These are phyloP conservation scores for Penicillium waksmanii DNA, from an alignment of 495 filamentous ascomycete genomes.

Conservation along the genomic window DNA sequence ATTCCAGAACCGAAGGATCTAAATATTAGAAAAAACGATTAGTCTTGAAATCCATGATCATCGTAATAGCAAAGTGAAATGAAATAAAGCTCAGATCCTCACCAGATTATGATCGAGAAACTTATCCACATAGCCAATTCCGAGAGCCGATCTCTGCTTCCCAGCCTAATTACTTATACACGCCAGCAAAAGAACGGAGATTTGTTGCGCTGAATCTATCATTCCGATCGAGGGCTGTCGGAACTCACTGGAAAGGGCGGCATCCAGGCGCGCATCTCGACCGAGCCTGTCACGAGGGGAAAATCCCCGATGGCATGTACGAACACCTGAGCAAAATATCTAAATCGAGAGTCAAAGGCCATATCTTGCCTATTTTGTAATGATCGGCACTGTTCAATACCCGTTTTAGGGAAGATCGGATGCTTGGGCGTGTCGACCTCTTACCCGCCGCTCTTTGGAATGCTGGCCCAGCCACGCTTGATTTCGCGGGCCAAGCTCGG, in stretches of 20 bases:
- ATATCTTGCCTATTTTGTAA: not conserved
- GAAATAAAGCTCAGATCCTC: not conserved
- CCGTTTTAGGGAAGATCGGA: not conserved
- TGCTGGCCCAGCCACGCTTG: conserved; percentile 5
- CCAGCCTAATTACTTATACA: conserved; percentile 1
- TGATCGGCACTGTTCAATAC: not conserved
- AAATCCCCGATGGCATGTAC: conserved; percentile 1
- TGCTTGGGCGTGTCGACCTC: conserved; percentile 1
- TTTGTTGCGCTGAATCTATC: not conserved
- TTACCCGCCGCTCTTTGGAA: conserved; percentile 3
- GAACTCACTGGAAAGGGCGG: conserved; percentile 3
- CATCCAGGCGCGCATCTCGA: not conserved
- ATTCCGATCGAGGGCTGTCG: conserved; percentile 6
- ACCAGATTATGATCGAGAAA: conserved; percentile 2
- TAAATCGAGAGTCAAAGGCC: not conserved
- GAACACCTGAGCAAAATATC: not conserved
- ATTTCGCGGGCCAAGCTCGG: not conserved
- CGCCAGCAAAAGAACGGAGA: not conserved
- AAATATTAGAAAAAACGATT: not conserved
- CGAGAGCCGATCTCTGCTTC: not conserved
- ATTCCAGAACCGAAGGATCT: not conserved
- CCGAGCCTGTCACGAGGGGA: not conserved
- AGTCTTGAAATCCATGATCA: not conserved
- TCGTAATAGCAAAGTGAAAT: not conserved
- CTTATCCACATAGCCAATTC: conserved; percentile 1